Base-by-base conservation (phyloP, 495 filamentous ascomycete species). In the Tuber melanosporum region DNA sequence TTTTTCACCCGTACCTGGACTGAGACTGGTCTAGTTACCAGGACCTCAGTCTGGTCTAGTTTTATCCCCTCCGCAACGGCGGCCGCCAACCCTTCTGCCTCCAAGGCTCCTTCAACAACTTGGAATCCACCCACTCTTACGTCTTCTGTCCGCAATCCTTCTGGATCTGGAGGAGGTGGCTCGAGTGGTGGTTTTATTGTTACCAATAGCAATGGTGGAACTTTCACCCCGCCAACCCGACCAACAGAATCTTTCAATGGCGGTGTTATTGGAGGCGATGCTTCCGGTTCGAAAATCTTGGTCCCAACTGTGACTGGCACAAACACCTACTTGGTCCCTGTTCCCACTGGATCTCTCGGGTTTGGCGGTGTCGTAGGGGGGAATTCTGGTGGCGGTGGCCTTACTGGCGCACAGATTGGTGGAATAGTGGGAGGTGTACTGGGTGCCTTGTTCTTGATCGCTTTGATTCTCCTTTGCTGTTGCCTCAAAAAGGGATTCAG, bases 351-450 rank as follows among this genome's bases (percentile, higher is more conserved):
- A 14, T 76, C 75, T 74, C 43, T 82, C 47, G 80, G 80, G 46
- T 82, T 70, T 71, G 80, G 73, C 41, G 80, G 80, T 62, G 76
- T 82, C 17, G 72, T 79, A 3, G 80, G 80, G 26, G 77, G 66
- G 7, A 45, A 76, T 19, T 42, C 36, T 41, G 26, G 73, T 52
- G 20, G 32, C 26, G 36, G 43, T 41, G 78, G 79, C 15, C 71
- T 83, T n/a, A 80, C 77, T 7, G 73, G 80, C 20, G 82, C 79
- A 26, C 82, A 83, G 46, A 83, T 83, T 76, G 82, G 82, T 39
- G 82, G 82, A 43, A 83, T 83, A 70, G 80, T 83, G 3, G 82
- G 82, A 52, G 82, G 82, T 75, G 78, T 83, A 66, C 81, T 83
- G 43, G 82, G 77, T 22, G 82, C 82, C 14, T 78, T 83, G 47